Evolutionary conservation across 169 alveolate species (phyloP), one percentile per base, ranked within the genome.

Genomic region (Plasmodium inui): DNA sequence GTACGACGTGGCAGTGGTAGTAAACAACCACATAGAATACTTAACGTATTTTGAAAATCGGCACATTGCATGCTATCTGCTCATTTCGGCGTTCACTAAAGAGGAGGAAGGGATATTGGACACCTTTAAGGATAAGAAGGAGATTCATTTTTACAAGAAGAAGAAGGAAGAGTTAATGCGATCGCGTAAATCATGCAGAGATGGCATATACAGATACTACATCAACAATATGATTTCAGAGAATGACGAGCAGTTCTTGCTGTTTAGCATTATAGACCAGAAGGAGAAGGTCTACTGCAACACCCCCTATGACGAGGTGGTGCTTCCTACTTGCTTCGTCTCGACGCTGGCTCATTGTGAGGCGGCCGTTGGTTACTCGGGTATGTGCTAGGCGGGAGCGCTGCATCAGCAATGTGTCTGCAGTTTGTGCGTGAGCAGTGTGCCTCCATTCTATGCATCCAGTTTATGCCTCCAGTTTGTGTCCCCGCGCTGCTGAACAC

Each of bases 251-350:
- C 95, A 91, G 44, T 81, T 91, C 26, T 46, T 91, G 34, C 22
- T 91, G 3, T 91, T 91, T 17, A 80, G 41, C 39, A 91, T 81
- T n/a, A 55, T 91, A 12, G 95, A 91, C 39, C 92, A 81, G 39
- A 91, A 81, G 37, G 95, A 91, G 26, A 67, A 78, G 76, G 50
- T 82, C 26, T 91, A 91, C 57, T 91, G 92, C 34, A 81, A 91
- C n/a, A 72, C 70, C 9, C 2, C 84, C 26, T 91, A 91, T 28
- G 76, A 82, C 57, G 95, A 91, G 46, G 73, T 91, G 32, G 95
- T 91, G 9, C 55, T 91, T 9, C 95, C 95, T 2, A 91, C 95
- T 0, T 91, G 95, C 61, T 91, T 91, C 44, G 72, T 76, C 26
- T 14, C 79, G 2, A 30, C 76, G 9, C 55, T 85, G 6, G 14